Percentiles rank a stretch among this genome's conserved stretches.
phyloP scores from a whole-genome alignment of 2,329 filamentous ascomycete genomes.

The Epichloe scottii region DNA sequence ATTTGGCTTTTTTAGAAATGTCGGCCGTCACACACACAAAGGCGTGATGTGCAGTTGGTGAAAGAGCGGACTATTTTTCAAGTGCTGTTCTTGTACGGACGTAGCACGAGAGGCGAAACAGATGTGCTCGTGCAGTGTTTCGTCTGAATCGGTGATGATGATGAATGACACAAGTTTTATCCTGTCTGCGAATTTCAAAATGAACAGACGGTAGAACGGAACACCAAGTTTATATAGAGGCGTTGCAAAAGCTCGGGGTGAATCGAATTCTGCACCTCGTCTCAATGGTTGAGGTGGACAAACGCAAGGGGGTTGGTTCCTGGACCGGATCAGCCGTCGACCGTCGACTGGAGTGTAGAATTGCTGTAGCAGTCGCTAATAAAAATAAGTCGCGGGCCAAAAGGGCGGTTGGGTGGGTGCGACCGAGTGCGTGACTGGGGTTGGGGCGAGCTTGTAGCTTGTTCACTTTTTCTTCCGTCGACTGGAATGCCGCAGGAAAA shows the following conservation, averaged over 20 bases:
- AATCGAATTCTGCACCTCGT: slow-evolving; percentile 2
- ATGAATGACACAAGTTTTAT: neutral
- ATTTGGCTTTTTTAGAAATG: neutral
- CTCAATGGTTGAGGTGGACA: slow-evolving; percentile 5
- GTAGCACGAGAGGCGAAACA: neutral
- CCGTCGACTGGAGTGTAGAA: slow-evolving; percentile 7
- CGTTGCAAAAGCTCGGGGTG: neutral
- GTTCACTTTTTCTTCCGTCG: neutral
- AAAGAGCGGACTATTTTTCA: neutral
- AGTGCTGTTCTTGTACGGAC: neutral
- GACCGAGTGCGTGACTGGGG: slow-evolving; percentile 3
- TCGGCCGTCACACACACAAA: neutral
- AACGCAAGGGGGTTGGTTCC: slow-evolving; percentile 8
- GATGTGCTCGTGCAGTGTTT: neutral
- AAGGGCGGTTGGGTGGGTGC: neutral
- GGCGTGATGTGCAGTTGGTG: neutral
- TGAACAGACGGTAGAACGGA: neutral
- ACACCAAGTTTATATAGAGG: slow-evolving; percentile 7
- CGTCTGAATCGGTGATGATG: neutral
- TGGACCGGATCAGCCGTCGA: slow-evolving; percentile 1
- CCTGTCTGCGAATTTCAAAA: neutral
- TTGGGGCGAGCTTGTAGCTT: neutral
- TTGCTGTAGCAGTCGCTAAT: neutral
- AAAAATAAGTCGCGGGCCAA: neutral
- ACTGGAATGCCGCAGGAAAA: neutral